These are phyloP conservation scores for Neonectria faginata DNA, from an alignment of 2,329 filamentous ascomycete species.

Conservation along the genomic window DNA sequence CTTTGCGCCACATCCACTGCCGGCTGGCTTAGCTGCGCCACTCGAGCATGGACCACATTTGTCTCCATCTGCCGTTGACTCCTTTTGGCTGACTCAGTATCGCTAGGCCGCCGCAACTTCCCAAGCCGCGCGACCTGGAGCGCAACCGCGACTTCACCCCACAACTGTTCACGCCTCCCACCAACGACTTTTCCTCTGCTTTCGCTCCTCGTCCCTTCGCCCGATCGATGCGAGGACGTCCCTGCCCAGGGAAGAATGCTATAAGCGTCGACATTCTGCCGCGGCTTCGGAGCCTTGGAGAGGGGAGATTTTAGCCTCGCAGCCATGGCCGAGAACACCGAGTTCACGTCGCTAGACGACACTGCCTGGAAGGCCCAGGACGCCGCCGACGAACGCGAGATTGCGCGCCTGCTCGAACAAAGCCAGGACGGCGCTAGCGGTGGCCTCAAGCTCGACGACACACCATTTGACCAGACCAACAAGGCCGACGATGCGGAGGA, in stretches of 20 bases:
- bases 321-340: conserved; percentile 50
- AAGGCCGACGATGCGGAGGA: conserved; percentile 95
- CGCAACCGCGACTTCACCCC: conserved; percentile 21
- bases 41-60: not conserved
- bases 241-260: conserved; percentile 42
- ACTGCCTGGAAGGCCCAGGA: conserved; percentile 57
- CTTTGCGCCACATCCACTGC: conserved; percentile 5
- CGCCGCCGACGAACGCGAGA: conserved; percentile 61
- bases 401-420: conserved; percentile 58
- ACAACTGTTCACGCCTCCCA: conserved; percentile 24
- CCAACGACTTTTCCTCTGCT: conserved; percentile 8
- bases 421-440: conserved; percentile 55
- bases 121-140: conserved; percentile 25
- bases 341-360: conserved; percentile 53
- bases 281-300: conserved; percentile 42
- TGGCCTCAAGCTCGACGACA: conserved; percentile 57
- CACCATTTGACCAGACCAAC: conserved; percentile 71
- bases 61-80: not conserved
- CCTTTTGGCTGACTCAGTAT: conserved; percentile 29
- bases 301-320: conserved; percentile 40
- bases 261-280: conserved; percentile 35
- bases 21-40: not conserved
- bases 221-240: conserved; percentile 17
- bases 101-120: conserved; percentile 14
- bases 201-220: conserved; percentile 16